Conservation (phyloP, 768 basidiomycete genomes). For the Mycena kentingensis region DNA sequence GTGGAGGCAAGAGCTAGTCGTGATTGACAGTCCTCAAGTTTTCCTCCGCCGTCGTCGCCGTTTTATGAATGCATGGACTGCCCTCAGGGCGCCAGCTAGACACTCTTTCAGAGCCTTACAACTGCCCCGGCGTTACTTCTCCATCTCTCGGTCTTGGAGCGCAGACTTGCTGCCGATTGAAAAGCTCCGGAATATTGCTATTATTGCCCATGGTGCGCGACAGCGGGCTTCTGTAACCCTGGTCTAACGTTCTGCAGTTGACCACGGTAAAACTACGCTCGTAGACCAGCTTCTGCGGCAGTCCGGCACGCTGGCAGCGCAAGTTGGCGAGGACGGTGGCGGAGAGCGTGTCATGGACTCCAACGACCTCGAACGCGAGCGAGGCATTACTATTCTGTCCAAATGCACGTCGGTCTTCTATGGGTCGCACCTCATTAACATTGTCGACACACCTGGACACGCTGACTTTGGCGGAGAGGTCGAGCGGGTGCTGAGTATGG, state of each 20-base stretch:
- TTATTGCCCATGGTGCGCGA: conserved; percentile 51
- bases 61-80: conserved; percentile 3
- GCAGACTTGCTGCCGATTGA: conserved; percentile 33
- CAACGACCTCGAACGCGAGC: conserved; percentile 56
- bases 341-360: conserved; percentile 54
- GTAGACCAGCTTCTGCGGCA: conserved; percentile 55
- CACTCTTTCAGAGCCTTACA: background rate
- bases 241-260: conserved; percentile 33
- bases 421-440: conserved; percentile 48
- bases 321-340: conserved; percentile 38
- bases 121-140: conserved; percentile 20
- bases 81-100: conserved; percentile 1
- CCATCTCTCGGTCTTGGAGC: conserved; percentile 6
- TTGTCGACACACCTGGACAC: conserved; percentile 65
- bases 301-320: conserved; percentile 48
- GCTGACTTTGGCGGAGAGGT: conserved; percentile 68
- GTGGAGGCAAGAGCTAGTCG: conserved; percentile 1
- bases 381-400: conserved; percentile 63
- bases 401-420: conserved; percentile 58
- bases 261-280: conserved; percentile 56
- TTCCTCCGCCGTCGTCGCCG: background rate
- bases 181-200: conserved; percentile 50
- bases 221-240: background rate
- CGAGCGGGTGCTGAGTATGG: conserved; percentile 61
- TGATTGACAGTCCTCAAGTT: background rate